Base-by-base conservation (phyloP, 805 yeast species). In the Monosporozyma aerobia region DNA sequence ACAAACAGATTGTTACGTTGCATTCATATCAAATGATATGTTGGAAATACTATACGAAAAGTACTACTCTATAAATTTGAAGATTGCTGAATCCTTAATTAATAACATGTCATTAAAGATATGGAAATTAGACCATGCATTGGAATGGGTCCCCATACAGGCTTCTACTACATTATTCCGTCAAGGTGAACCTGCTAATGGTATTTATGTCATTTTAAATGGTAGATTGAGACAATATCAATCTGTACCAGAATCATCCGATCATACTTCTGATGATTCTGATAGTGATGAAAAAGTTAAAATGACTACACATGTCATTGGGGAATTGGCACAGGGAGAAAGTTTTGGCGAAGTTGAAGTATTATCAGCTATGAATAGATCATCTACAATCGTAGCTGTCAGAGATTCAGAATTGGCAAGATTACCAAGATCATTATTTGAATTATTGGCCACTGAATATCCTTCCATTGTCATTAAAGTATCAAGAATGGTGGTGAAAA, bases 311-410 rank as follows among this genome's bases (percentile, higher is more conserved):
- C 19, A 53, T 45, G 30, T 81, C 1, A 59, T 83, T 14, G 87
- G 85, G 2, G 99, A 92, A 64, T 83, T 81, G 62, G 96, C 97
- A 1, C 96, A 90, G 66, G 97, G 97, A 6, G 95, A 89, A 60
- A 86, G 96, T 43, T 78, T 94, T 54, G 99, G 98, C 3, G 98
- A 92, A 68, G 85, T 94, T 8, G 99, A 92, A 67, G 97, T 92
- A 3, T 74, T 92, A 56, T 89, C 95, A 0, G 89, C 89, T 11
- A 77, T 85, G 10, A 77, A 82, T 53, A 77, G 95, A 64, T 77
- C 80, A 3, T 76, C 76, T 48, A 82, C 90, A 0, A 77, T 86
- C 57, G 81, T 88, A 41, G 96, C 98, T 0, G 87, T 92, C 0
- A 75, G 99, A 63, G 98, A 92, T 59, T 86, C 97, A 0, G 99